Base-by-base conservation (phyloP, 2,329 filamentous ascomycete genomes). In the Colletotrichum lini region DNA sequence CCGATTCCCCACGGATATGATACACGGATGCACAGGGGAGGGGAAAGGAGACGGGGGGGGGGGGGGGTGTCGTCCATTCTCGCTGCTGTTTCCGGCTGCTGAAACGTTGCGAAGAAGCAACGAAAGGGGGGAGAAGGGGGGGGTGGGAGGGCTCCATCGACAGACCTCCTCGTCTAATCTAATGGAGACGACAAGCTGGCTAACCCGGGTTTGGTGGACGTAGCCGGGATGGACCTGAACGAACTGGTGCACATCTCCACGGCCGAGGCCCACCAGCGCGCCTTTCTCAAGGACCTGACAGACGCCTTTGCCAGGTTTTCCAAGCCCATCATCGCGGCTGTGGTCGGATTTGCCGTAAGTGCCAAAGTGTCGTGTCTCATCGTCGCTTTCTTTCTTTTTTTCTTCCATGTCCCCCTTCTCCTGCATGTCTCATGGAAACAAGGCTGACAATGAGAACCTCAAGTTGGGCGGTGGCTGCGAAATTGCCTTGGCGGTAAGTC, bases 401-500 rank as follows among this genome's bases (percentile, higher is more conserved):
- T 42, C 54, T 59, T 59, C 23, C 44, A 15, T 16, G 42, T 30
- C 50, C 30, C 50, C 12, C 15, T 35, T 6, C 26, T 35, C 26
- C 26, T n/a, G 23, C 38, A n/a, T 44, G 9, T 23, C n/a, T 23
- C 21, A 26, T 38, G 23, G 40, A 30, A 68, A 58, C 44, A 44
- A 57, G 38, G 58, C 68, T 71, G 47, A 71, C 38, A 40, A 30
- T 18, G 26, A 49, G 30, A 21, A 18, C n/a, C 44, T 59, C 15
- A 45, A 63, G 84, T 81, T 87, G 40, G 85, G 85, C 40, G 85
- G 86, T 16, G 86, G 86, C 6, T 87, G 86, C 64, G 86, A 87
- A 68, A 76, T 88, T 52, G 85, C 84, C 4, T 78, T 87, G 40
- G 82, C 83, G 75, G 83, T 85, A 70, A 57, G 62, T 73, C 45